Evolutionary conservation across 176 grass and related monocot species (phyloP).

Genomic region (Olyra latifolia): DNA sequence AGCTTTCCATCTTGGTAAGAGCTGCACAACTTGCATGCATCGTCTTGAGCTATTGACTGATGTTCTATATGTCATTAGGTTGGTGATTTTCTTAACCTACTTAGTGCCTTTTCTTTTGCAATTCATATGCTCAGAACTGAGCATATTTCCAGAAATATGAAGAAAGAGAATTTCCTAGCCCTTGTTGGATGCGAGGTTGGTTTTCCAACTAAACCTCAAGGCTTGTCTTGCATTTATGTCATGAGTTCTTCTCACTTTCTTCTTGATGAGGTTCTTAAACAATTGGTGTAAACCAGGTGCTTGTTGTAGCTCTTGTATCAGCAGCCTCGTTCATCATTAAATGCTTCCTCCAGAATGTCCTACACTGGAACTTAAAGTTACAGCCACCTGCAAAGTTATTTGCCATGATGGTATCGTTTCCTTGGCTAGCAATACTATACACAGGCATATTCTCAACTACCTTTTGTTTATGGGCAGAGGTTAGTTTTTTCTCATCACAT

Average conservation of each 20-base stretch:
- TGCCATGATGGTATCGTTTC: constrained; percentile 22
- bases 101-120: constrained; percentile 51
- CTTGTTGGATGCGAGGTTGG: constrained; percentile 60
- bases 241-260: not conserved
- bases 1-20: not conserved
- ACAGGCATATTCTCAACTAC: constrained; percentile 50
- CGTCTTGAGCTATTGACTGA: constrained; percentile 1
- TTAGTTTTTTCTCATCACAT: constrained; percentile 3
- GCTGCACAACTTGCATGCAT: not conserved
- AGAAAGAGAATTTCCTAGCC: constrained; percentile 40
- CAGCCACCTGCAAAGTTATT: constrained; percentile 22
- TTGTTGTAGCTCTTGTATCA: constrained; percentile 48
- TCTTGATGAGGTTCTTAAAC: constrained; percentile 12
- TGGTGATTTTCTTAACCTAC: constrained; percentile 50
- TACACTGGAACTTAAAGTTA: constrained; percentile 36
- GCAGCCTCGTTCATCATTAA: constrained; percentile 34
- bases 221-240: not conserved
- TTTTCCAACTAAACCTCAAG: not conserved
- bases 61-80: constrained; percentile 31
- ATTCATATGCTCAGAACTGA: constrained; percentile 63
- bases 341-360: constrained; percentile 22
- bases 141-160: constrained; percentile 45
- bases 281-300: constrained; percentile 32
- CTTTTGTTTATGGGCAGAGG: constrained; percentile 58
- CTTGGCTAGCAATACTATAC: constrained; percentile 53